phyloP scores from a whole-genome alignment of 129 eudicot species.

The Daucus carota region DNA sequence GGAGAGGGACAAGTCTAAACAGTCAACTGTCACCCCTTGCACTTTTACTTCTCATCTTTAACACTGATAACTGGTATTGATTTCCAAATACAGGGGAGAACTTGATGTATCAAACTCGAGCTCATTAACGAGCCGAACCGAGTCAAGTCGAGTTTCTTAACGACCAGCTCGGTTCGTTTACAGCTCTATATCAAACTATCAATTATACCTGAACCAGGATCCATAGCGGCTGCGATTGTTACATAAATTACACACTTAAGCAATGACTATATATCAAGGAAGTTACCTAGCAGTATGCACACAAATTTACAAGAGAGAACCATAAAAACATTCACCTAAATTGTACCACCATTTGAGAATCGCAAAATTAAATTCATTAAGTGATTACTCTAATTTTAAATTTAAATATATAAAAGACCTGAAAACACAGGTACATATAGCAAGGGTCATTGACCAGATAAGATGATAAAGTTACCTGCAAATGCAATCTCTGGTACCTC shows the following conservation, averaged over 20 bases:
- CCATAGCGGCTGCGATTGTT: neutral
- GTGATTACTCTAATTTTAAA: neutral
- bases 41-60: neutral
- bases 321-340: neutral
- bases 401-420: neutral
- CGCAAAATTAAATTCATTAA: neutral
- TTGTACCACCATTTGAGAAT: neutral
- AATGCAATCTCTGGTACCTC: constrained; percentile 95
- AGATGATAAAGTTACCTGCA: constrained; percentile 52
- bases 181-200: no score
- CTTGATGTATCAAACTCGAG: no score
- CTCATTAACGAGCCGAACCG: no score
- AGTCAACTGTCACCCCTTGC: neutral
- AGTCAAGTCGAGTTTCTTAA: no score
- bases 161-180: no score
- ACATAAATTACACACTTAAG: neutral
- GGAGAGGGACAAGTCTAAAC: neutral
- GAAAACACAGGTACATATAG: neutral
- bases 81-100: neutral
- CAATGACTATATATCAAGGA: neutral
- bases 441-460: neutral
- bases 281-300: neutral
- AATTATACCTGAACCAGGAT: neutral
- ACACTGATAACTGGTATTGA: neutral
- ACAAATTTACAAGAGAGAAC: neutral